Conservation (phyloP, 1,284 basidiomycete genomes). For the Anthracocystis panici-leucophaei region DNA sequence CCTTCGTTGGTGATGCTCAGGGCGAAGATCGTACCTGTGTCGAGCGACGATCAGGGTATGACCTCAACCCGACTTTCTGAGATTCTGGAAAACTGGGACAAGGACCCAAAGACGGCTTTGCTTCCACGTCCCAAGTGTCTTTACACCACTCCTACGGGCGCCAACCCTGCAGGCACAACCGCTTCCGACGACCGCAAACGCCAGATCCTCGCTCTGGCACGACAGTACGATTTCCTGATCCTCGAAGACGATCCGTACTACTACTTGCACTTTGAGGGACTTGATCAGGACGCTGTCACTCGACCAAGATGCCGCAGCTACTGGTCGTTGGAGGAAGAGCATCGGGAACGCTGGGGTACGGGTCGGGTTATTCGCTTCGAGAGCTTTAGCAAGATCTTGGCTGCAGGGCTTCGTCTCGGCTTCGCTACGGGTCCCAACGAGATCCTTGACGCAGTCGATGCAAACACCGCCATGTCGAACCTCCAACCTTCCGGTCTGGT, state of each 20-base stretch:
- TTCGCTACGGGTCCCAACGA: slow-evolving; percentile 83
- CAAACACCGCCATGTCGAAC: slow-evolving; percentile 78
- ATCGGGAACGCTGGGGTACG: slow-evolving; percentile 52
- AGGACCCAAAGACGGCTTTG: slow-evolving; percentile 74
- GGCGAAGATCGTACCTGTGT: slow-evolving; percentile 73
- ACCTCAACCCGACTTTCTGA: slow-evolving; percentile 76
- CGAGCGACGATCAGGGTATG: slow-evolving; percentile 83
- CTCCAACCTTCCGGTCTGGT: slow-evolving; percentile 79
- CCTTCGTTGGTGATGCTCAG: slow-evolving; percentile 54
- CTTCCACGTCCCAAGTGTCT: slow-evolving; percentile 79
- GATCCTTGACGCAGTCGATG: slow-evolving; percentile 81
- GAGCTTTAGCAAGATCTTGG: slow-evolving; percentile 75
- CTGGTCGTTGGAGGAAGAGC: slow-evolving; percentile 64
- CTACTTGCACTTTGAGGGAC: slow-evolving; percentile 61
- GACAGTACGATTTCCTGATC: slow-evolving; percentile 50
- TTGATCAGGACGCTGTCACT: slow-evolving; percentile 60
- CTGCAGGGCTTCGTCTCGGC: slow-evolving; percentile 74
- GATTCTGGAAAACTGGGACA: slow-evolving; percentile 80
- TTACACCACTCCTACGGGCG: slow-evolving; percentile 78
- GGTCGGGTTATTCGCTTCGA: slow-evolving; percentile 68
- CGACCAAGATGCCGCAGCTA: slow-evolving; percentile 54
- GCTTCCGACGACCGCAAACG: slow-evolving; percentile 76
- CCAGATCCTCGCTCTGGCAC: slow-evolving; percentile 78
- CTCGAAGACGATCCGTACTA: slow-evolving; percentile 67
- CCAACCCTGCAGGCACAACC: slow-evolving; percentile 67